These are phyloP conservation scores for Lanmaoa rubissima DNA, from an alignment of 768 basidiomycete genomes.

Conservation along the genomic window DNA sequence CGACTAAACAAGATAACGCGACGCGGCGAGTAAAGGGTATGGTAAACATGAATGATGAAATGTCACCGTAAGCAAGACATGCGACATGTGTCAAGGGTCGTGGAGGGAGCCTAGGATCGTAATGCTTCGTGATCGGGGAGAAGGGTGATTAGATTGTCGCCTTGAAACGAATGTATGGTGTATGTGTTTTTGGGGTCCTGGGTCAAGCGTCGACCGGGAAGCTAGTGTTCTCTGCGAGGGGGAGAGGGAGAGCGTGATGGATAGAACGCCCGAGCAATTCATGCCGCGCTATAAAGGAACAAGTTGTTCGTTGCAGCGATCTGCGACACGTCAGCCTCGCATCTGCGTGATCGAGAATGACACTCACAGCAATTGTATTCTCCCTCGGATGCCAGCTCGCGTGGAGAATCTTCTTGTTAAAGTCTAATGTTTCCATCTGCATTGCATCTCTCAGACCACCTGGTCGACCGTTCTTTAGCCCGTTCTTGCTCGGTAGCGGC, in stretches of 20 bases:
- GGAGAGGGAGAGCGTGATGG: not conserved
- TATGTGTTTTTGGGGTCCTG: slow-evolving; percentile 14
- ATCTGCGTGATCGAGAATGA: not conserved
- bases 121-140: slow-evolving; percentile 23
- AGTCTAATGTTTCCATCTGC: slow-evolving; percentile 84
- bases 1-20: slow-evolving; percentile 32
- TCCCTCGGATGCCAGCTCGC: slow-evolving; percentile 98
- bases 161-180: slow-evolving; percentile 21
- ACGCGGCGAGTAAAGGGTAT: slow-evolving; percentile 31
- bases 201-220: slow-evolving; percentile 10
- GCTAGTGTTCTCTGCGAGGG: slow-evolving; percentile 13
- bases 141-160: slow-evolving; percentile 28
- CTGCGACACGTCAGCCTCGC: slow-evolving; percentile 37
- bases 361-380: slow-evolving; percentile 92
- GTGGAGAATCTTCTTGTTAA: slow-evolving; percentile 97
- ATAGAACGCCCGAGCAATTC: slow-evolving; percentile 12
- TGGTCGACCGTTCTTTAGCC: slow-evolving; percentile 74
- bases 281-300: slow-evolving; percentile 41
- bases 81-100: slow-evolving; percentile 17
- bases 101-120: slow-evolving; percentile 17
- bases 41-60: slow-evolving; percentile 26
- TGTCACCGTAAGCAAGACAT: slow-evolving; percentile 34
- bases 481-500: slow-evolving; percentile 66
- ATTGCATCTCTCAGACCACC: slow-evolving; percentile 76
- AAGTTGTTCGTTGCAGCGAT: slow-evolving; percentile 78